Base-by-base conservation (phyloP, 2,329 filamentous ascomycete species). In the Phyllosticta paracitricarpa region DNA sequence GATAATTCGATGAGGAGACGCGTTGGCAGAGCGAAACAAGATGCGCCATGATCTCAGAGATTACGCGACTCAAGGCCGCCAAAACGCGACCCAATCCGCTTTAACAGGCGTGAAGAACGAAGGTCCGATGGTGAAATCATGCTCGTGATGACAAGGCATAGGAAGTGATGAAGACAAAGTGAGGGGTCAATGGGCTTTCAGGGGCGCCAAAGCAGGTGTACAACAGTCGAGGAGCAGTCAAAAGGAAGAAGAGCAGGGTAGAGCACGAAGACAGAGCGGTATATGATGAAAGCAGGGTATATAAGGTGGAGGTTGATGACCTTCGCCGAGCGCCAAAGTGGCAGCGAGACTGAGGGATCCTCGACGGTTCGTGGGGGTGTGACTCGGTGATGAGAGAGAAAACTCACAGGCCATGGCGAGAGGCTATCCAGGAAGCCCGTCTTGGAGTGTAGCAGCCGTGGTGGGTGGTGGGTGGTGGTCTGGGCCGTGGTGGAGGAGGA, bases 381-480 rank as follows among this genome's bases (percentile, higher is more conserved):
- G 40, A 48, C 40, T 48, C 40, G 40, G 63, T 68, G 66, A 69
- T 69, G 67, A 74, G 70, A 68, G 54, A 69, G 67, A 65, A 67
- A 68, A 83, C 81, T 82, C 75, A 84, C 82, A 80, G 77, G 82
- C 81, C 82, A 84, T 84, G 76, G 72, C 76, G 75, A 73, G 76
- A 58, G 59, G 75, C 77, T 75, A 77, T 76, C 78, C 30, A 51
- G 54, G 40, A 51, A 57, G 51, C 28, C 26, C 54, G 54, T 51
- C 53, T 55, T 53, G 48, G 59, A 51, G 59, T 52, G 28, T 24
- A 57, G 51, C 54, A 54, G 59, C 57, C 5, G 55, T 61, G 59
- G 54, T 61, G 55, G 59, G 54, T 48, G 59, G 54, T 61, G 59
- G 59, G 51, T 57, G 51, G 51, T 61, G 59, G 58, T 54, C 52